A percentile compares a stretch with the other conserved stretches of the same genome.
Conservation (phyloP, 192 early-diverging fungal species). For the Lobulomyces angularis region DNA sequence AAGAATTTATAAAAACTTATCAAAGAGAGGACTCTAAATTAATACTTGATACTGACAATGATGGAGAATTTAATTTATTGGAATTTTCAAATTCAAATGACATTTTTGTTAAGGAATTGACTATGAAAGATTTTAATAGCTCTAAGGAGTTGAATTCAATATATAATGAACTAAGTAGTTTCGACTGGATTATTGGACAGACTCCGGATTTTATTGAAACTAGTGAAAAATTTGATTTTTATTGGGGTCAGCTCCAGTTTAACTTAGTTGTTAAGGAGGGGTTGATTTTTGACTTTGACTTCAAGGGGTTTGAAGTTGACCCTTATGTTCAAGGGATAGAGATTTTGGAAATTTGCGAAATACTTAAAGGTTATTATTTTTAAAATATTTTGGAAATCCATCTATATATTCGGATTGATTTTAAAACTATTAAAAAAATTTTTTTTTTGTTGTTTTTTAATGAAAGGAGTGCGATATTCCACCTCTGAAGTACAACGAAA, state of each 20-base stretch:
- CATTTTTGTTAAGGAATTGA: slow-evolving; percentile 19
- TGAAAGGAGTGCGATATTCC: too few species aligned
- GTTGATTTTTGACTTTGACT: too few species aligned
- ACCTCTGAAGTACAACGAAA: too few species aligned
- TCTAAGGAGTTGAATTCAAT: slow-evolving; percentile 28
- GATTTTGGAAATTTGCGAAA: too few species aligned
- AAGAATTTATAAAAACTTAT: slow-evolving; percentile 46
- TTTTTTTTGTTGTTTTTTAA: too few species aligned
- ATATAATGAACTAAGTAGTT: slow-evolving; percentile 24
- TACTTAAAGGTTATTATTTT: too few species aligned
- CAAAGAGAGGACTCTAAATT: slow-evolving; percentile 26
- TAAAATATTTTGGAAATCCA: too few species aligned
- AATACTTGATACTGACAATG: slow-evolving; percentile 14
- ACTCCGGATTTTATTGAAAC: slow-evolving; percentile 74
- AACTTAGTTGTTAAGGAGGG: too few species aligned
- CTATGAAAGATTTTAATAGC: slow-evolving; percentile 6
- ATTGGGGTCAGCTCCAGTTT: slow-evolving; percentile 43
- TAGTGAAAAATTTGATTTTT: slow-evolving; percentile 30
- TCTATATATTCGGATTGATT: too few species aligned
- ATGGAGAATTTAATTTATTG: slow-evolving; percentile 8
- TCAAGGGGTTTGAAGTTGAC: too few species aligned
- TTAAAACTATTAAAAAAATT: too few species aligned
- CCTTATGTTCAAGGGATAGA: too few species aligned
- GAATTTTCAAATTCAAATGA: slow-evolving; percentile 13
- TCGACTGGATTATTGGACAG: slow-evolving; percentile 87